Percentiles rank a stretch among this genome's conserved stretches.
phyloP scores from a whole-genome alignment of 306 rosid species.

The Citrullus amarus region DNA sequence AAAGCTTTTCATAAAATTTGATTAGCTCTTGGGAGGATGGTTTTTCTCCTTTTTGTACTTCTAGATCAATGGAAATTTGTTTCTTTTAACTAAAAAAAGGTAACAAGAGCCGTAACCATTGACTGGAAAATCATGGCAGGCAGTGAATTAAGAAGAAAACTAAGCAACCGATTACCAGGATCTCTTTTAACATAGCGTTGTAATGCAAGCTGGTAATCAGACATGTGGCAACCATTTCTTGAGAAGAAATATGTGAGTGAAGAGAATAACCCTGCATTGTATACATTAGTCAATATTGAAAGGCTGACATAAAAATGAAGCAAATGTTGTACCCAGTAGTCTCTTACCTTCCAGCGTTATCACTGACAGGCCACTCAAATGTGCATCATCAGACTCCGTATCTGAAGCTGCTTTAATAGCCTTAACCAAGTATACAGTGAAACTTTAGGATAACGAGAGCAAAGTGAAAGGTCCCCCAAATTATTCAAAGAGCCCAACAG shows the following conservation, averaged over 20 bases:
- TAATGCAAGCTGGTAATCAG: slow-evolving; percentile 82
- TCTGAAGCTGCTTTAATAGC: slow-evolving; percentile 81
- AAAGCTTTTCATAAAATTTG: not conserved
- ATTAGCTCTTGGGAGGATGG: not conserved
- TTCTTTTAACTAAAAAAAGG: not conserved
- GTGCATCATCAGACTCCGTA: slow-evolving; percentile 41
- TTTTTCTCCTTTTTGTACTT: not conserved
- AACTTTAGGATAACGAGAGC: not conserved
- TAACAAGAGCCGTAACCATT: not conserved
- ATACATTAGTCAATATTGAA: slow-evolving; percentile 14
- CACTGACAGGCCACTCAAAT: slow-evolving; percentile 74
- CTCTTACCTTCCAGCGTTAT: slow-evolving; percentile 61
- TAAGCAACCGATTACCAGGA: slow-evolving; percentile 36
- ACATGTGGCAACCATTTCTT: slow-evolving; percentile 73
- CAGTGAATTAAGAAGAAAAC: not conserved
- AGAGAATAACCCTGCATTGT: slow-evolving; percentile 63
- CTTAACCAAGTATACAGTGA: slow-evolving; percentile 25
- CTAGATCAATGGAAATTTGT: not conserved
- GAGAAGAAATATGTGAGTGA: slow-evolving; percentile 86
- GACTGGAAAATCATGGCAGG: not conserved
- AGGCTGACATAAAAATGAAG: not conserved
- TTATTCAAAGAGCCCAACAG: slow-evolving; percentile 9
- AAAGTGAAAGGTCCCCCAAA: slow-evolving; percentile 14
- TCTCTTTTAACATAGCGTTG: slow-evolving; percentile 58
- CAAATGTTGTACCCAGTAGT: not conserved